Percentiles rank a stretch among this genome's conserved stretches.
phyloP scores from a whole-genome alignment of 2,329 filamentous ascomycete species.

The Aspergillus bombycis region DNA sequence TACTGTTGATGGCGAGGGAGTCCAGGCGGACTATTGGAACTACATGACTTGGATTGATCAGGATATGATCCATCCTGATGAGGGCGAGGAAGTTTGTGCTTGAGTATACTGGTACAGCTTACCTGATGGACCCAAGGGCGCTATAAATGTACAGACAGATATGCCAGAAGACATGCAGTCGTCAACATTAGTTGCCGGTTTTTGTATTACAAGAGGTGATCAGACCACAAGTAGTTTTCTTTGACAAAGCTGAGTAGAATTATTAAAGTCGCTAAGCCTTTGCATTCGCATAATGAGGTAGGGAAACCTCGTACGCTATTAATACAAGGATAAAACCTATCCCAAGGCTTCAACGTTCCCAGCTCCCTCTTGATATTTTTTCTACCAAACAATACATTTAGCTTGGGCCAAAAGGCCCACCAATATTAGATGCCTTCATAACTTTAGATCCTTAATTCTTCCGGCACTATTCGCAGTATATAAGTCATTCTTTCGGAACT shows the following conservation, averaged over 20 bases:
- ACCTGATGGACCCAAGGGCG: too few species aligned
- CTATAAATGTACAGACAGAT: too few species aligned
- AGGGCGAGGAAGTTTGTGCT: too few species aligned
- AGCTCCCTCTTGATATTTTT: not conserved
- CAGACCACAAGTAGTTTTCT: too few species aligned
- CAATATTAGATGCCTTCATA: not conserved
- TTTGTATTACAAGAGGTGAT: too few species aligned
- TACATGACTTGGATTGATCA: not conserved
- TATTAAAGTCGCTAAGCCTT: not conserved
- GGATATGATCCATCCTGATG: too few species aligned
- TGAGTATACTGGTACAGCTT: too few species aligned
- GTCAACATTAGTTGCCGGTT: too few species aligned
- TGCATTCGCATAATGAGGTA: not conserved
- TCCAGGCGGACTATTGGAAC: constrained; percentile 22
- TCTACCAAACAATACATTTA: not conserved
- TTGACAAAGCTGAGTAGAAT: too few species aligned
- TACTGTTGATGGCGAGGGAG: constrained; percentile 18
- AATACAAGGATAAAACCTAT: not conserved
- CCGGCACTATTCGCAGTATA: not conserved
- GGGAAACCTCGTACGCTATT: not conserved
- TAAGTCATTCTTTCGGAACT: not conserved
- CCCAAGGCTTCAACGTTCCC: not conserved
- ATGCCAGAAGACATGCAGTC: too few species aligned
- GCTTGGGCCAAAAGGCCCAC: not conserved
- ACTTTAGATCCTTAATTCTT: not conserved